Evolutionary conservation across 352 stramenopile genomes (phyloP).

Genomic region (Pilasporangium apinafurcum): DNA sequence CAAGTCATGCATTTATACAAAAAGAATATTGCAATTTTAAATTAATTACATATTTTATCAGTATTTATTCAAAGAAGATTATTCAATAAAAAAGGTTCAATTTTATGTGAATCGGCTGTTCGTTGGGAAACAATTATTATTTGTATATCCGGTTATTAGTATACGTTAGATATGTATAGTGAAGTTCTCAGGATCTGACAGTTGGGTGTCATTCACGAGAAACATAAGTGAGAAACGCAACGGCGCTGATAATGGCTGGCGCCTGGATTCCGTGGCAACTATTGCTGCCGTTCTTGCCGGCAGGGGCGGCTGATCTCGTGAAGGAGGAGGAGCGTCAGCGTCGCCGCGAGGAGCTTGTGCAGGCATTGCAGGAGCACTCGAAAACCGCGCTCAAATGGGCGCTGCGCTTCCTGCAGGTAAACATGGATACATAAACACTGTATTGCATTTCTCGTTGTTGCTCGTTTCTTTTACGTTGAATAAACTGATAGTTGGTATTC

Average conservation of each 20-base stretch:
- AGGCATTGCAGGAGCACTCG: conserved; percentile 14
- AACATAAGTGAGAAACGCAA: neutral
- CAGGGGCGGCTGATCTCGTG: conserved; percentile 29
- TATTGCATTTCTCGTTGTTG: neutral
- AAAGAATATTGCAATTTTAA: no score
- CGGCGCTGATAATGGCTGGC: conserved; percentile 3
- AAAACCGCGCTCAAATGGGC: conserved; percentile 26
- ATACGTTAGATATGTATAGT: no score
- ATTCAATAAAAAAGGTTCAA: no score
- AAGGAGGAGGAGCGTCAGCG: conserved; percentile 42
- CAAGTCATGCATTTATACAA: no score
- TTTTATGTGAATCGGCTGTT: no score
- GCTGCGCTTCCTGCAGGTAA: conserved; percentile 24
- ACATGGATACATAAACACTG: no score
- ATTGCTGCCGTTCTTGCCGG: conserved; percentile 41
- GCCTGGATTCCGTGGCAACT: conserved; percentile 44
- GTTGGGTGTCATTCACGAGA: no score
- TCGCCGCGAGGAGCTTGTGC: conserved; percentile 32
- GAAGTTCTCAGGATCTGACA: no score
- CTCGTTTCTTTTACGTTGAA: neutral
- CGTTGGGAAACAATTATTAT: no score
- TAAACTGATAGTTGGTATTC: neutral
- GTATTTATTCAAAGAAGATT: no score
- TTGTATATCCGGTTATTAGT: no score
- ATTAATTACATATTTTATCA: no score